Percentiles rank a stretch among this genome's conserved stretches.
These are phyloP conservation scores for Amanita brunnescens DNA, from an alignment of 768 basidiomycete species.

Conservation along the genomic window DNA sequence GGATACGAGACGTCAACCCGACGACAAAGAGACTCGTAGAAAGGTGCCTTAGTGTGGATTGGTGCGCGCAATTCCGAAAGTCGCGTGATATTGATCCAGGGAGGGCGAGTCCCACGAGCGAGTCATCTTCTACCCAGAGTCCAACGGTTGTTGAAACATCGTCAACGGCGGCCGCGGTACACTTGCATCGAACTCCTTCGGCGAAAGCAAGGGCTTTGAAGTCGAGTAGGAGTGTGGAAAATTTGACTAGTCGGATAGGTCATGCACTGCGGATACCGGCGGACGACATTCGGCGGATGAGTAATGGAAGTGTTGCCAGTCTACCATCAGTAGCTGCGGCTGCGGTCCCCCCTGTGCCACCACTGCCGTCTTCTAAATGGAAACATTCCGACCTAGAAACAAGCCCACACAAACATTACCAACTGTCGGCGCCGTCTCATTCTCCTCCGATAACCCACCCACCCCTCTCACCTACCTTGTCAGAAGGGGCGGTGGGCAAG, in stretches of 20 bases:
- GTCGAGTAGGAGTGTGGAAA: conserved; percentile 59
- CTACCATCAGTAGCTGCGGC: conserved; percentile 19
- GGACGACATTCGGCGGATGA: conserved; percentile 27
- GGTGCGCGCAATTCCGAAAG: conserved; percentile 69
- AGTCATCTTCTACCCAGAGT: conserved; percentile 20
- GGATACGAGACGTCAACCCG: conserved; percentile 74
- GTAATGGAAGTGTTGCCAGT: conserved; percentile 33
- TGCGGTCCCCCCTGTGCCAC: conserved; percentile 3
- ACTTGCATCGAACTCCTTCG: conserved; percentile 27
- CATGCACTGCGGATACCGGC: conserved; percentile 24
- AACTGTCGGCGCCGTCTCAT: background rate
- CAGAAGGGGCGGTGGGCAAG: conserved; percentile 12
- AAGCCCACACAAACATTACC: background rate
- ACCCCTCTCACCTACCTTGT: conserved; percentile 14
- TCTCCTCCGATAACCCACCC: conserved; percentile 7
- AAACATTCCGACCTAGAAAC: background rate
- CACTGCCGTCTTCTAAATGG: conserved; percentile 12
- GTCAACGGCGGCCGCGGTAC: conserved; percentile 26
- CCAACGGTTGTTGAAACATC: conserved; percentile 38
- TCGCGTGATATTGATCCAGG: conserved; percentile 9
- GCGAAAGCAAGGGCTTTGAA: conserved; percentile 41
- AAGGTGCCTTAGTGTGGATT: conserved; percentile 78
- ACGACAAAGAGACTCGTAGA: conserved; percentile 91
- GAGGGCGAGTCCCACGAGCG: conserved; percentile 7
- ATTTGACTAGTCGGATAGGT: conserved; percentile 19